A percentile compares a stretch with the other conserved stretches of the same genome.
These are phyloP conservation scores for Phenoliferia sp. DNA, from an alignment of 1,284 basidiomycete genomes.

Conservation along the genomic window DNA sequence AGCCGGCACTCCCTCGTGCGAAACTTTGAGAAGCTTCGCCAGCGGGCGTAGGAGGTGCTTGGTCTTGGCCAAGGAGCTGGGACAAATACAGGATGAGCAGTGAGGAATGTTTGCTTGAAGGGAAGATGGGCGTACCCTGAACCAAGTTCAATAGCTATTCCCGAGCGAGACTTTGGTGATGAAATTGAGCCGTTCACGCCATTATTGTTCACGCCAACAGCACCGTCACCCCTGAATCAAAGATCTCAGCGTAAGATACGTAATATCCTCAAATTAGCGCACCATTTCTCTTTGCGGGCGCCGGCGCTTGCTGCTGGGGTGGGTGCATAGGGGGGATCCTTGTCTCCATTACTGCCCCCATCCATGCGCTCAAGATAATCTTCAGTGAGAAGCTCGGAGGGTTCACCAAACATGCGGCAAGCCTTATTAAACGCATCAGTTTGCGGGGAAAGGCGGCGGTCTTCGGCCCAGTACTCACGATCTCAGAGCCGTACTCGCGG, in stretches of 20 bases:
- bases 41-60: slow-evolving; percentile 77
- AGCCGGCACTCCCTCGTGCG: slow-evolving; percentile 30
- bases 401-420: slow-evolving; percentile 27
- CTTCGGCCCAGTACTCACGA: too few relatives aligned
- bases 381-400: slow-evolving; percentile 1
- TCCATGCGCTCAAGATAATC: neutral
- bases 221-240: slow-evolving; percentile 23
- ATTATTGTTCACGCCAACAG: slow-evolving; percentile 28
- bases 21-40: slow-evolving; percentile 44
- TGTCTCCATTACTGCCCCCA: neutral
- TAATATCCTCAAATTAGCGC: neutral
- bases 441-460: neutral
- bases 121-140: slow-evolving; percentile 17
- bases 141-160: slow-evolving; percentile 35
- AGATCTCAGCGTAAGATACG: neutral
- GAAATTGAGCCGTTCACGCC: slow-evolving; percentile 32
- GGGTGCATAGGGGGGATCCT: neutral
- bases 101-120: neutral
- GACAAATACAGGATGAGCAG: slow-evolving; percentile 17
- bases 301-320: neutral
- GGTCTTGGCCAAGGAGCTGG: slow-evolving; percentile 81
- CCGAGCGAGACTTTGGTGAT: neutral
- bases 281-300: slow-evolving; percentile 24
- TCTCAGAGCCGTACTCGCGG: slow-evolving; percentile 47
- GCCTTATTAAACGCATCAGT: neutral